These are phyloP conservation scores for Phytophthora multivora DNA, from an alignment of 352 stramenopile species.

Conservation along the genomic window DNA sequence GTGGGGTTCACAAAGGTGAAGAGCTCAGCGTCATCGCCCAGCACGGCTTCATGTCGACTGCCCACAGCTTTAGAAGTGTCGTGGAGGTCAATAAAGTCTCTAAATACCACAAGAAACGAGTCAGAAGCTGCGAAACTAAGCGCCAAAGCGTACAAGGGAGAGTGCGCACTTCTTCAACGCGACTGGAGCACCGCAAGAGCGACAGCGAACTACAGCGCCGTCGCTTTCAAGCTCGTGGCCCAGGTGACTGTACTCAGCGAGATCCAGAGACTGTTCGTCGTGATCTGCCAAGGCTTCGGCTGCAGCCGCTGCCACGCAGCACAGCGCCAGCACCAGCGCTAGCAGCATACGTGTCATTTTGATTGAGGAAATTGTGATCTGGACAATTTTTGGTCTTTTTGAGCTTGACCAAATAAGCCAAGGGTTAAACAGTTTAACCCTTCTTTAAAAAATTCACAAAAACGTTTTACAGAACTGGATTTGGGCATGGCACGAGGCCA, in stretches of 20 bases:
- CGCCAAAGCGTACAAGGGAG: neutral
- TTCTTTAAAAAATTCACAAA: too few species aligned
- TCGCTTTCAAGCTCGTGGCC: slow-evolving; percentile 31
- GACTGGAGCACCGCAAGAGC: slow-evolving; percentile 73
- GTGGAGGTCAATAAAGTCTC: slow-evolving; percentile 72
- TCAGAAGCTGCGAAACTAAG: slow-evolving; percentile 4
- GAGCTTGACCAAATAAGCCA: neutral
- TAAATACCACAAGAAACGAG: slow-evolving; percentile 27
- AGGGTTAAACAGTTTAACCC: too few species aligned
- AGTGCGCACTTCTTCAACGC: slow-evolving; percentile 60
- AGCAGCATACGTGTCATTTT: slow-evolving; percentile 36
- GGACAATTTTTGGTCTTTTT: slow-evolving; percentile 1
- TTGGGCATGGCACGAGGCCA: slow-evolving; percentile 43
- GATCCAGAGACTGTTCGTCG: slow-evolving; percentile 1
- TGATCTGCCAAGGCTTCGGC: slow-evolving; percentile 14
- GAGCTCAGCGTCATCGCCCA: slow-evolving; percentile 59
- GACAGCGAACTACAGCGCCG: slow-evolving; percentile 67
- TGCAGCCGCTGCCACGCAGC: slow-evolving; percentile 4
- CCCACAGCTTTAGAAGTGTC: slow-evolving; percentile 78
- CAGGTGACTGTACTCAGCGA: slow-evolving; percentile 19
- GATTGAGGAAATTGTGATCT: slow-evolving; percentile 17
- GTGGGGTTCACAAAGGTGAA: slow-evolving; percentile 84
- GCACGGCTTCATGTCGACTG: slow-evolving; percentile 46
- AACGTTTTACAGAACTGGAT: too few species aligned
- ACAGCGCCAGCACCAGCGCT: slow-evolving; percentile 24